Base-by-base conservation (phyloP, 257 asterid species). In the Echium plantagineum region DNA sequence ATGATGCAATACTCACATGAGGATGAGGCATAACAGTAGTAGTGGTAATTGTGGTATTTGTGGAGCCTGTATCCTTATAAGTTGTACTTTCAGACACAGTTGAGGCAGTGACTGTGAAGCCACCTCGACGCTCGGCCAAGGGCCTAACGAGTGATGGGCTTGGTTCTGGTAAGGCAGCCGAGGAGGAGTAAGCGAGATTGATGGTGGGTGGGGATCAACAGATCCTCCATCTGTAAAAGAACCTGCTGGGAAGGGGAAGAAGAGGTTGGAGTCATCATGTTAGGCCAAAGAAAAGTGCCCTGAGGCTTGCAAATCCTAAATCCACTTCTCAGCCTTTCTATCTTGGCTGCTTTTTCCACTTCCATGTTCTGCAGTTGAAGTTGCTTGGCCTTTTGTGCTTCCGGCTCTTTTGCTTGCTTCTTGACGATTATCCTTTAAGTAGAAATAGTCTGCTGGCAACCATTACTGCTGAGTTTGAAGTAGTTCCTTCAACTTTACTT, bases 251-350 rank as follows among this genome's bases (percentile, higher is more conserved):
- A 76, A 57, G 78, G 59, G 26, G 66, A 63, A 69, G 56, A 52
- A 58, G 63, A 17, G 54, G 69, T 55, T 74, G 72, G 58, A 72
- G 72, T 68, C 72, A 72, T 85, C 97, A 87, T 84, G 84, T 80
- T 83, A 54, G 98, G 98, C 98, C 98, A 93, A 3, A 81, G 90
- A 71, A 93, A 93, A 48, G 94, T 85, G 60, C 97, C 98, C 74
- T 93, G 91, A 32, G 98, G 98, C 53, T 81, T 93, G 82, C 97
- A 93, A 74, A 89, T 75, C 70, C 94, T 85, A 94, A 93, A 93
- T 28, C 98, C 98, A 68, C 98, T 93, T 84, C 84, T 93, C 58
- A 86, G 84, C 86, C 96, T 89, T 71, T 83, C 74, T 32, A 85
- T 81, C 80, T 77, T 89, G 58, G 87, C 97, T 75, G 94, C 98